Percentiles rank a stretch among this genome's conserved stretches.
Conservation (phyloP, 352 stramenopile species). For the Phytophthora melonis region DNA sequence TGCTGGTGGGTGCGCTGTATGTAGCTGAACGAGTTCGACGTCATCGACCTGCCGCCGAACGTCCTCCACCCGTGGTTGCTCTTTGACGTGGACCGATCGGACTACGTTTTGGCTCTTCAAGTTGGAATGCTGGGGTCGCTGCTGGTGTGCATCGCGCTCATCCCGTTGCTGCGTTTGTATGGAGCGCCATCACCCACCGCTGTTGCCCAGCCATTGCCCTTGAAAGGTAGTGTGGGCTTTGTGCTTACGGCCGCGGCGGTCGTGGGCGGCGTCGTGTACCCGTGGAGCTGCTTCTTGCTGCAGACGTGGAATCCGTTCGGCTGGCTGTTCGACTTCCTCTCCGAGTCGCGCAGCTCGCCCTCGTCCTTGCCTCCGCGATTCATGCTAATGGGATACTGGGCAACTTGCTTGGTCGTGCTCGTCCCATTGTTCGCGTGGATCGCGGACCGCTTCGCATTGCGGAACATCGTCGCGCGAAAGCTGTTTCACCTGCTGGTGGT, state of each 20-base stretch:
- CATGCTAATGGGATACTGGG: slow-evolving; percentile 61
- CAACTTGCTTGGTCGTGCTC: slow-evolving; percentile 51
- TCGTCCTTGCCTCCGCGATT: slow-evolving; percentile 24
- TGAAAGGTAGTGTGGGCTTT: slow-evolving; percentile 35
- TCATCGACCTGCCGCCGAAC: slow-evolving; percentile 13
- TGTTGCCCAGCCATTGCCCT: slow-evolving; percentile 41
- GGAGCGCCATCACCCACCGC: slow-evolving; percentile 48
- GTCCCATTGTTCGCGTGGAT: slow-evolving; percentile 62
- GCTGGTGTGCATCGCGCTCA: slow-evolving; percentile 49
- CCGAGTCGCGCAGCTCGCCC: slow-evolving; percentile 19
- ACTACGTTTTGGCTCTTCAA: slow-evolving; percentile 61
- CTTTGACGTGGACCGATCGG: slow-evolving; percentile 36
- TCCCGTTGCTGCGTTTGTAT: slow-evolving; percentile 49
- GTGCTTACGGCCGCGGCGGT: slow-evolving; percentile 32
- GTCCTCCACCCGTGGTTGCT: slow-evolving; percentile 31
- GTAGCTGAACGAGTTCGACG: slow-evolving; percentile 31
- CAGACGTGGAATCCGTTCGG: slow-evolving; percentile 27
- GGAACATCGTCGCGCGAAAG: slow-evolving; percentile 77
- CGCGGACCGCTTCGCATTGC: slow-evolving; percentile 39
- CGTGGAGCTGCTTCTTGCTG: slow-evolving; percentile 68
- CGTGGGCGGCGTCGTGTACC: slow-evolving; percentile 48
- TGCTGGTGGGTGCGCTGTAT: slow-evolving; percentile 1
- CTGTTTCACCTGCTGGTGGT: slow-evolving; percentile 78
- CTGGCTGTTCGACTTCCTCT: slow-evolving; percentile 47
- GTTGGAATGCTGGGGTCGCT: slow-evolving; percentile 55